These are phyloP conservation scores for Verticillium dahliae DNA, from an alignment of 2,329 filamentous ascomycete genomes.

Conservation along the genomic window DNA sequence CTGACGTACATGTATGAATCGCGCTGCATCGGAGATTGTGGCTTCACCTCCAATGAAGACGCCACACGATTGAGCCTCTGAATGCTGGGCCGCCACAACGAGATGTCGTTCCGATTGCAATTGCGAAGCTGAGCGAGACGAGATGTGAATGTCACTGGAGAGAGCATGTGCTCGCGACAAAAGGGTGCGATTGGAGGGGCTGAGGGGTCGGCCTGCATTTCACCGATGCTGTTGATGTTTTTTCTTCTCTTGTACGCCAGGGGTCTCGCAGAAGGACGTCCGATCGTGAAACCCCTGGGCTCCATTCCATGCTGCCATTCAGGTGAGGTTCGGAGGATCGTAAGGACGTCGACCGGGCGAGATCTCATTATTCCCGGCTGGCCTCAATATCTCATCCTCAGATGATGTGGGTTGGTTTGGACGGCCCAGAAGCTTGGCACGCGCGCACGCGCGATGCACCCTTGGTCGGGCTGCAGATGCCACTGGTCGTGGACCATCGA, in stretches of 20 bases:
- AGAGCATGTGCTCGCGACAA: background rate
- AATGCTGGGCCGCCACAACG: background rate
- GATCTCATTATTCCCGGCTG: background rate
- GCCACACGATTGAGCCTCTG: background rate
- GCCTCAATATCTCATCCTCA: background rate
- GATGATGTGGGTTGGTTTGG: background rate
- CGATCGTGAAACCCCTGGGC: background rate
- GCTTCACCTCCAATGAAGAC: background rate
- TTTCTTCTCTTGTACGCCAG: background rate
- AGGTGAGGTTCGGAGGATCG: background rate
- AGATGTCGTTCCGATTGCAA: background rate
- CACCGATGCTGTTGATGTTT: background rate
- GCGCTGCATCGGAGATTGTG: background rate
- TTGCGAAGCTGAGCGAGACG: background rate
- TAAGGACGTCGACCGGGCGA: background rate
- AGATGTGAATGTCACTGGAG: background rate
- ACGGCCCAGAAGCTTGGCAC: background rate
- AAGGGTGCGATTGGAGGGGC: background rate
- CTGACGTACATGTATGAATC: background rate
- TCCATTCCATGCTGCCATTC: background rate
- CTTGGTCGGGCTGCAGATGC: background rate
- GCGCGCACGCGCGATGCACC: background rate
- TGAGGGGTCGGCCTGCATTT: background rate
- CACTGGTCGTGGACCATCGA: background rate
- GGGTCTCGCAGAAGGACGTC: background rate